A percentile compares a stretch with the other conserved stretches of the same genome.
Conservation (phyloP, 306 rosid species). For the Castanea mollissima region DNA sequence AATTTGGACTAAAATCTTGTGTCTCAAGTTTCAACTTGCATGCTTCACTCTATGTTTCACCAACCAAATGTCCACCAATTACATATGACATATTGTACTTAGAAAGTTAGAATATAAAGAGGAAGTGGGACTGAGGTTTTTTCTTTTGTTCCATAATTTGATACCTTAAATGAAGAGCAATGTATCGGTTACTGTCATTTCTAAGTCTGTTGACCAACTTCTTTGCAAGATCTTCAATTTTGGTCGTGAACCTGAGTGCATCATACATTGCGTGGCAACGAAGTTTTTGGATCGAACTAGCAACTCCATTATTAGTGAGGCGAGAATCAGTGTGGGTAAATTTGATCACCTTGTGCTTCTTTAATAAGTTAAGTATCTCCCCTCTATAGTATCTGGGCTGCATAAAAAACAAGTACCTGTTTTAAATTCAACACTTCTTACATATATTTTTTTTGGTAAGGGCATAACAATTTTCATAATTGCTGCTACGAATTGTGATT, state of each 20-base stretch:
- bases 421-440: slow-evolving; percentile 7
- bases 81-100: too few species aligned
- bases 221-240: slow-evolving; percentile 57
- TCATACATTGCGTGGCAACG: slow-evolving; percentile 66
- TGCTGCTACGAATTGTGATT: too few species aligned
- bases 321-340: slow-evolving; percentile 61
- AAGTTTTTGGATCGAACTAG: slow-evolving; percentile 40
- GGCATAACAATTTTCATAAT: too few species aligned
- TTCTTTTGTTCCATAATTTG: neutral
- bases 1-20: neutral
- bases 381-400: slow-evolving; percentile 53
- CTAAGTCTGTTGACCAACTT: slow-evolving; percentile 51
- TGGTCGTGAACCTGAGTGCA: slow-evolving; percentile 41
- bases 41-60: too few species aligned
- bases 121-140: too few species aligned
- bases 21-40: too few species aligned
- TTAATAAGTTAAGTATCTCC: slow-evolving; percentile 35
- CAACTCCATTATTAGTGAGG: slow-evolving; percentile 52
- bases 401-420: neutral
- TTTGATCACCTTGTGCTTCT: slow-evolving; percentile 46
- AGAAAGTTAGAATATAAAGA: too few species aligned
- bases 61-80: too few species aligned
- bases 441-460: too few species aligned
- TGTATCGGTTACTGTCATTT: slow-evolving; percentile 28
- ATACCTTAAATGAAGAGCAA: slow-evolving; percentile 77